Conservation (phyloP, 2,329 filamentous ascomycete species). For the Fusarium sp. region DNA sequence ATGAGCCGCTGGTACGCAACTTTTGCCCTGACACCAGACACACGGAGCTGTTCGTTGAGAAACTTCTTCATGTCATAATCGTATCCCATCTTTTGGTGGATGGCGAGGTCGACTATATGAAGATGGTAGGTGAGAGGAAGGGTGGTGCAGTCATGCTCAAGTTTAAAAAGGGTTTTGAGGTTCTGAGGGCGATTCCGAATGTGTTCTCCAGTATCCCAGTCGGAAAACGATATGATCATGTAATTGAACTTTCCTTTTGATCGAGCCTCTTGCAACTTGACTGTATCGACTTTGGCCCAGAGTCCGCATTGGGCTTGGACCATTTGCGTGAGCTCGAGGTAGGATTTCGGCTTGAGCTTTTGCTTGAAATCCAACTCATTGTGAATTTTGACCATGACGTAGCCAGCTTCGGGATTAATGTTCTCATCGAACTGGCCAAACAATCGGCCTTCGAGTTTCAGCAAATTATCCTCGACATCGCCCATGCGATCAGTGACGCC, state of each 20-base stretch:
- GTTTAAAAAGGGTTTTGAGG: background rate
- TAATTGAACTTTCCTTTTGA: background rate
- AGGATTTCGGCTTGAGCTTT: background rate
- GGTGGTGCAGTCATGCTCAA: background rate
- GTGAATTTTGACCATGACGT: background rate
- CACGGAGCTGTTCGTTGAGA: accelerated
- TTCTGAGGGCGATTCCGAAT: accelerated
- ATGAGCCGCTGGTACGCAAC: background rate
- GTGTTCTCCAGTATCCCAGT: background rate
- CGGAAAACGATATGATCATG: background rate
- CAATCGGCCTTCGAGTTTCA: background rate
- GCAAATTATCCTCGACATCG: background rate
- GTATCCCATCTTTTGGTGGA: background rate
- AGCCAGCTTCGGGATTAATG: background rate
- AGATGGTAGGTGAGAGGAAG: background rate
- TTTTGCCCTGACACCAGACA: background rate
- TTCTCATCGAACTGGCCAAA: background rate
- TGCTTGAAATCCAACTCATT: background rate
- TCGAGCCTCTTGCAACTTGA: background rate
- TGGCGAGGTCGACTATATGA: background rate
- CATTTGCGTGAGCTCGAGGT: background rate
- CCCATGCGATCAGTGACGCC: too few relatives aligned
- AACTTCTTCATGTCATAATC: background rate
- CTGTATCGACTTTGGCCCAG: background rate
- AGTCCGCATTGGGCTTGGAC: background rate